These are phyloP conservation scores for Silene vulgaris DNA, from an alignment of 179 eudicot genomes.

Conservation along the genomic window DNA sequence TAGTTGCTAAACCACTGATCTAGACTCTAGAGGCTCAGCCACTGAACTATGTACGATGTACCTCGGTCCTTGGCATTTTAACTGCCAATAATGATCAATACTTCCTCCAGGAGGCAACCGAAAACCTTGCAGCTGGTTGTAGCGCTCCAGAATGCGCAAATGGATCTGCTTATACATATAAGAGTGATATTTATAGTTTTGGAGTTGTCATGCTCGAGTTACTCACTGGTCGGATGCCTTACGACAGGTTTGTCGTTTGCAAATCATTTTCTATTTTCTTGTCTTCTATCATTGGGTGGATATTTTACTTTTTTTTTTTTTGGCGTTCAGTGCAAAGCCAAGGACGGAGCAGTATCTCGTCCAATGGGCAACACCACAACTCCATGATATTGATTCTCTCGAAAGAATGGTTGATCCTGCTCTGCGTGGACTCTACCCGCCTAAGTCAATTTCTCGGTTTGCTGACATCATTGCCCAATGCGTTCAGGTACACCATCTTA, in stretches of 20 bases:
- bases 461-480: conserved; percentile 44
- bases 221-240: conserved; percentile 46
- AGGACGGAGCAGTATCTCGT: conserved; percentile 40
- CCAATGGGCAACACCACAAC: conserved; percentile 47
- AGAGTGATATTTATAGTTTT: conserved; percentile 40
- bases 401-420: conserved; percentile 47
- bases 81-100: background rate
- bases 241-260: conserved; percentile 31
- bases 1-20: background rate
- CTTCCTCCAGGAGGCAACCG: conserved; percentile 29
- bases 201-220: conserved; percentile 47
- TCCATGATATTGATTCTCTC: conserved; percentile 43
- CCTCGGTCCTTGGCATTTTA: background rate
- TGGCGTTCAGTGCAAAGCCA: conserved; percentile 31
- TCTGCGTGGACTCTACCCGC: conserved; percentile 43
- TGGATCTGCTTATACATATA: conserved; percentile 44
- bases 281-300: background rate
- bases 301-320: background rate
- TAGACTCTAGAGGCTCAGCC: background rate
- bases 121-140: conserved; percentile 46
- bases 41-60: too few species aligned
- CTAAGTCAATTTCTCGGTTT: conserved; percentile 45
- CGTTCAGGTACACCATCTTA: conserved; percentile 29
- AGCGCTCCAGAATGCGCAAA: conserved; percentile 67
- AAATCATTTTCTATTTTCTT: background rate